Conservation (phyloP, 176 grass and related monocot genomes). For the Oryza meyeriana region DNA sequence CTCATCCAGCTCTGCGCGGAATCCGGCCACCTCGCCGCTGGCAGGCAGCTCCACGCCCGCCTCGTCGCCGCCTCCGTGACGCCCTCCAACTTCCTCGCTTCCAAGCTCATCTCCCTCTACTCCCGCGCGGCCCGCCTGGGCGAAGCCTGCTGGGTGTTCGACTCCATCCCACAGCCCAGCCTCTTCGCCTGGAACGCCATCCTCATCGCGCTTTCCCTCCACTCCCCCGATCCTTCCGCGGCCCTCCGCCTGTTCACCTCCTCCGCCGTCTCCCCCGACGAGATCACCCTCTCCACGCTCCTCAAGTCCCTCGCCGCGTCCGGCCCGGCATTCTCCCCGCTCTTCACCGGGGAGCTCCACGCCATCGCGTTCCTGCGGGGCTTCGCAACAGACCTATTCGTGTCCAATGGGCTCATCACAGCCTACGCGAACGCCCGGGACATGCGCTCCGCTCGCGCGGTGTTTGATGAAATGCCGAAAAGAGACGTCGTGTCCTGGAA, state of each 20-base stretch:
- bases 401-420: conserved; percentile 64
- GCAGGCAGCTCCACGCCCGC: conserved; percentile 55
- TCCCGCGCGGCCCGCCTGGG: conserved; percentile 39
- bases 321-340: conserved; percentile 19
- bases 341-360: conserved; percentile 40
- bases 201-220: conserved; percentile 60
- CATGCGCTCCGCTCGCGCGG: conserved; percentile 24
- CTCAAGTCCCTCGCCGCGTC: conserved; percentile 56
- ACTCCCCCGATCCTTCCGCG: conserved; percentile 39
- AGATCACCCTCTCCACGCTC: conserved; percentile 56
- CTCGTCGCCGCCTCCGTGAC: conserved; percentile 38
- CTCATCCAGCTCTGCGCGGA: conserved; percentile 65
- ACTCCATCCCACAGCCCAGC: conserved; percentile 47
- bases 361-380: conserved; percentile 37
- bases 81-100: conserved; percentile 70
- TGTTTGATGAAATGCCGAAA: conserved; percentile 52
- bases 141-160: conserved; percentile 63
- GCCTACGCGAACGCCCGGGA: conserved; percentile 33
- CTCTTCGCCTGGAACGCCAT: conserved; percentile 77
- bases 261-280: conserved; percentile 48
- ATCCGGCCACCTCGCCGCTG: conserved; percentile 33
- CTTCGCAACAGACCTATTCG: conserved; percentile 43
- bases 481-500: conserved; percentile 67
- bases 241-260: conserved; percentile 50
- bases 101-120: conserved; percentile 73